Base-by-base conservation (phyloP, 2,329 filamentous ascomycete genomes). In the Seiridium unicorne region DNA sequence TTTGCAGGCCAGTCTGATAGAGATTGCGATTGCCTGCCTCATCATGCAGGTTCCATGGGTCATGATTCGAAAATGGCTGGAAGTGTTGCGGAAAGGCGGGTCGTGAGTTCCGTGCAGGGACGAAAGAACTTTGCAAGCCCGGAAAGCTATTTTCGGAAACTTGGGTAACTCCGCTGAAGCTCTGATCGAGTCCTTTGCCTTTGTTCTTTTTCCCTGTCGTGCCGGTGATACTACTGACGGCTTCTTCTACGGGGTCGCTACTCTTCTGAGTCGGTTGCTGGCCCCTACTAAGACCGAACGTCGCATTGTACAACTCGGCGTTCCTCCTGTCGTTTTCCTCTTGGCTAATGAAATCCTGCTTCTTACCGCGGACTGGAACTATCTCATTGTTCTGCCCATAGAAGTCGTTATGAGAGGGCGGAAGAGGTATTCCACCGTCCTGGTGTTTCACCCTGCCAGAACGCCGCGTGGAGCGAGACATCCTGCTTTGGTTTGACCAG, bases 371-470 rank as follows among this genome's bases (percentile, higher is more conserved):
- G 7, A 31, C 31, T 7, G 55, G 55, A 13, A 13, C 44, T 11
- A 71, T 60, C 35, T 66, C 64, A 31, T 68, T 70, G 51, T 72
- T 72, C 48, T 70, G 61, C 26, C 70, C 70, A 55, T 71, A 72
- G 26, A 69, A 70, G 31, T 70, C 70, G 55, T 72, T 66, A 57
- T 70, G 67, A 36, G 63, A 63, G 32, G n/a, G 3, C 69, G 70
- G 55, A 63, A 70, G 35, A 70, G 61, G 31, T 63, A 51, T 32
- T 6, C 49, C n/a, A 44, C 44, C 38, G 46, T 58, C 55, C 36
- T 51, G 44, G 46, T 51, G 34, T 5, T 36, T 32, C 7, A 46
- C 34, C 55, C 26, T 35, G 51, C 5, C 8, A 13, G 55, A 42
- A 13, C 38, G 38, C 38, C 38, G 38, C 7, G 7, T 42, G 38